A percentile compares a stretch with the other conserved stretches of the same genome.
These are phyloP conservation scores for Pseudonitzschia multiseries DNA, from an alignment of 108 stramenopile genomes.

Conservation along the genomic window DNA sequence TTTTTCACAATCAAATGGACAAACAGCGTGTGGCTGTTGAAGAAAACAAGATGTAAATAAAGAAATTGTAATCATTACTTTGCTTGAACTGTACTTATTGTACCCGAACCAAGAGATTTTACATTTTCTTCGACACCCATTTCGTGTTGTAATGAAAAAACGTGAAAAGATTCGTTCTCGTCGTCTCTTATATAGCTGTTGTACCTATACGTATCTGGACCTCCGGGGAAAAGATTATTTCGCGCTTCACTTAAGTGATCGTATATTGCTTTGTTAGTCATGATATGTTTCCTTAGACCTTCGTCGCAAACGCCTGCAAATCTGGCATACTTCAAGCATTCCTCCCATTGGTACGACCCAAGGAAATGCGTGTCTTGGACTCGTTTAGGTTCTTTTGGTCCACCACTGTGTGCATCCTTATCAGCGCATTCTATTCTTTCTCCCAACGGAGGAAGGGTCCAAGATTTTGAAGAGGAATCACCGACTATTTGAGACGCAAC, in stretches of 20 bases:
- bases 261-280: constrained; percentile 75
- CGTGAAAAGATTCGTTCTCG: constrained; percentile 38
- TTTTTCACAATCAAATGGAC: not conserved
- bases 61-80: not conserved
- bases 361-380: constrained; percentile 83
- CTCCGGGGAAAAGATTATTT: constrained; percentile 48
- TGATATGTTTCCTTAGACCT: constrained; percentile 40
- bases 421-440: constrained; percentile 48
- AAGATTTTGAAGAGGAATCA: constrained; percentile 13
- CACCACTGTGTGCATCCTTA: constrained; percentile 55
- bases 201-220: constrained; percentile 53
- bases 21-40: too few species aligned
- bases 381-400: constrained; percentile 44
- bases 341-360: constrained; percentile 75
- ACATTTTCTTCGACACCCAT: not conserved
- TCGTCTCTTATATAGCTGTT: constrained; percentile 42
- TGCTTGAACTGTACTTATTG: not conserved
- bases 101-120: not conserved
- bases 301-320: constrained; percentile 55
- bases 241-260: constrained; percentile 46
- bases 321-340: constrained; percentile 65
- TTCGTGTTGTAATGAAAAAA: constrained; percentile 13
- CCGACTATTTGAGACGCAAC: constrained; percentile 37
- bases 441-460: constrained; percentile 33
- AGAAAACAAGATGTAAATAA: not conserved